These are phyloP conservation scores for Hyaloscypha hepaticicola DNA, from an alignment of 495 filamentous ascomycete species.

Conservation along the genomic window DNA sequence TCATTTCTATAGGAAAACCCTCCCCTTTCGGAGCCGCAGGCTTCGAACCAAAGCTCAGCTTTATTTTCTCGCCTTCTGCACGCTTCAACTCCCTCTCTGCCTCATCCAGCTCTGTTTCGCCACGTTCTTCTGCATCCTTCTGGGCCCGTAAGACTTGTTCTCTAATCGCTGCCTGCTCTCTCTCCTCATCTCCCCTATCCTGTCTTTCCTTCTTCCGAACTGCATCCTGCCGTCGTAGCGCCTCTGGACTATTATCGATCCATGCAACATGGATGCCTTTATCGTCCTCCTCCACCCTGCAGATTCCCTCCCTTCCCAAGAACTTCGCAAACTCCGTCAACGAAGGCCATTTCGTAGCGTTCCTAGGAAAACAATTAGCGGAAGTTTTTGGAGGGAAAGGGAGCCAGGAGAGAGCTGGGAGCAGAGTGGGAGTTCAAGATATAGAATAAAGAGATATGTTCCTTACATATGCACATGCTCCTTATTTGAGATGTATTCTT, in stretches of 20 bases:
- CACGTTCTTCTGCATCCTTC: constrained; percentile 49
- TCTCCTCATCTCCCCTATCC: constrained; percentile 86
- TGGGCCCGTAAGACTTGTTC: constrained; percentile 78
- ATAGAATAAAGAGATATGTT: no score
- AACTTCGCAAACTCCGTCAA: constrained; percentile 87
- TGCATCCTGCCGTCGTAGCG: constrained; percentile 74
- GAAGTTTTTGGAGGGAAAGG: no score
- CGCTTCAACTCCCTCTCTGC: constrained; percentile 57
- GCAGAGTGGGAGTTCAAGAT: no score
- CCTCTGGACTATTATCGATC: constrained; percentile 87
- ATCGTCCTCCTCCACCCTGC: constrained; percentile 83
- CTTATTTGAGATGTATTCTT: constrained; percentile 76
- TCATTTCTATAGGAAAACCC: not conserved
- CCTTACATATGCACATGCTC: constrained; percentile 92
- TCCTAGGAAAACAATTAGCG: no score
- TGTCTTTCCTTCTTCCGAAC: constrained; percentile 77
- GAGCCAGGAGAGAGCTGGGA: no score
- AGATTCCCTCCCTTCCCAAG: constrained; percentile 80
- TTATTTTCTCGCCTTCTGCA: constrained; percentile 81
- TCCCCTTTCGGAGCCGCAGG: constrained; percentile 29
- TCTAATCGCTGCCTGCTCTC: constrained; percentile 75
- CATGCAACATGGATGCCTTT: constrained; percentile 85
- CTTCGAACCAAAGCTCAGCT: constrained; percentile 64
- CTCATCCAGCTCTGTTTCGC: constrained; percentile 43
- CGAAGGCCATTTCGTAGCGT: constrained; percentile 80